Percentiles rank a stretch among this genome's conserved stretches.
Conservation (phyloP, 805 yeast genomes). For the Barnettozyma populi region DNA sequence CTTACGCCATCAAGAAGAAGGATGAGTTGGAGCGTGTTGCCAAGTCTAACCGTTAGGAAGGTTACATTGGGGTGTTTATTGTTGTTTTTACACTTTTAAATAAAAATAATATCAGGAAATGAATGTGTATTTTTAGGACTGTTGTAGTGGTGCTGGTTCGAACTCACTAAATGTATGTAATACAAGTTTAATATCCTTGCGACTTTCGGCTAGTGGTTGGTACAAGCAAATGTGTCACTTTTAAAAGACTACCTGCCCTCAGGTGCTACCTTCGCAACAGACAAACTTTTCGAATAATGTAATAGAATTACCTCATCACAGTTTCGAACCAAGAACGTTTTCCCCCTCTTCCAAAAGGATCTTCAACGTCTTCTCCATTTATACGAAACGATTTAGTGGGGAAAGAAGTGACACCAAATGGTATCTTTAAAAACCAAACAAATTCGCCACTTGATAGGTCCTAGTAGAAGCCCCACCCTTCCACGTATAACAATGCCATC, state of each 20-base stretch:
- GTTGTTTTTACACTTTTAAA: conserved; percentile 4
- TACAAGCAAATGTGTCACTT: not conserved
- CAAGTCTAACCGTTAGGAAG: conserved; percentile 97
- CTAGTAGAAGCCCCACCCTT: not conserved
- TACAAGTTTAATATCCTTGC: no score
- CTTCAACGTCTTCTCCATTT: not conserved
- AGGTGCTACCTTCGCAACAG: no score
- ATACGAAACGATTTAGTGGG: not conserved
- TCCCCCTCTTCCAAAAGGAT: not conserved
- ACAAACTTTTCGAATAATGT: no score
- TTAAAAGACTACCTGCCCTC: no score
- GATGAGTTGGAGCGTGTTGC: conserved; percentile 99
- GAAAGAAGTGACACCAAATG: conserved; percentile 1
- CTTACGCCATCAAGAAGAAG: conserved; percentile 99
- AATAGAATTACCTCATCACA: not conserved
- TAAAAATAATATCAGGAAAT: conserved; percentile 10
- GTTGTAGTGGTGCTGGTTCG: not conserved
- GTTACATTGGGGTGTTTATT: conserved; percentile 6
- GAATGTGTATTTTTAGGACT: conserved; percentile 14
- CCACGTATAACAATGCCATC: conserved; percentile 2
- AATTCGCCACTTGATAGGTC: not conserved
- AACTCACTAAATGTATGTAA: no score
- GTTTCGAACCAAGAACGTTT: not conserved
- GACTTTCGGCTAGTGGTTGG: no score
- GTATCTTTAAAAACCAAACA: not conserved